phyloP scores from a whole-genome alignment of 2,329 filamentous ascomycete genomes.

The Corinectria fuckeliana region DNA sequence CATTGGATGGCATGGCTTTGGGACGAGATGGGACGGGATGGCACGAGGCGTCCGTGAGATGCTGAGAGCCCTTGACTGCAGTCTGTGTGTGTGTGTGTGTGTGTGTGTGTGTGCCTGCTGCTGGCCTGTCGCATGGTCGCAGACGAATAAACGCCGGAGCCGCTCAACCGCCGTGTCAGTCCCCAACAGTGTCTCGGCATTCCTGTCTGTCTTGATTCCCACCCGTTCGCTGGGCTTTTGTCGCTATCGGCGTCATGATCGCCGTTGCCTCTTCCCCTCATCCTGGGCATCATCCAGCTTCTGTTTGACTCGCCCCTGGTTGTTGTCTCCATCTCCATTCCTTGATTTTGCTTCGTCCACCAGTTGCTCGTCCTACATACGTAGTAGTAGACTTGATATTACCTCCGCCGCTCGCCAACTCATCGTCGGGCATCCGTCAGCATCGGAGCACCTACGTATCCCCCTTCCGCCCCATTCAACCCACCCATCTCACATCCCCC shows the following conservation, averaged over 20 bases:
- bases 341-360: conserved; percentile 11
- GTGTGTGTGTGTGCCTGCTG: too few species aligned
- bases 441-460: conserved; percentile 10
- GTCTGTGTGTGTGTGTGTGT: too few species aligned
- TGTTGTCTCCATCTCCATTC: background rate
- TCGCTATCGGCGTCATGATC: conserved; percentile 35
- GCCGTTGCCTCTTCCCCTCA: conserved; percentile 29
- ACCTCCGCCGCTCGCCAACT: conserved; percentile 26
- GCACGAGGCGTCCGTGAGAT: conserved; percentile 23
- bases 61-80: conserved; percentile 3
- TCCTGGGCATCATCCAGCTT: conserved; percentile 25
- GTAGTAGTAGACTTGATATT: too few species aligned
- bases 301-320: conserved; percentile 12
- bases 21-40: conserved; percentile 31
- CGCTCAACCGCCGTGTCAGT: too few species aligned
- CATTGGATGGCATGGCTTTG: conserved; percentile 34
- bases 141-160: conserved; percentile 29
- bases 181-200: background rate
- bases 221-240: conserved; percentile 36
- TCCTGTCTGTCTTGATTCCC: conserved; percentile 23
- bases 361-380: conserved; percentile 11
- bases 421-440: conserved; percentile 26
- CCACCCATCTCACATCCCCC: conserved; percentile 6
- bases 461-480: conserved; percentile 9
- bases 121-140: conserved; percentile 29